Evolutionary conservation across 139 green algal species (phyloP), one percentile per base, ranked within the genome.

Genomic region (Desmodesmus armatus): DNA sequence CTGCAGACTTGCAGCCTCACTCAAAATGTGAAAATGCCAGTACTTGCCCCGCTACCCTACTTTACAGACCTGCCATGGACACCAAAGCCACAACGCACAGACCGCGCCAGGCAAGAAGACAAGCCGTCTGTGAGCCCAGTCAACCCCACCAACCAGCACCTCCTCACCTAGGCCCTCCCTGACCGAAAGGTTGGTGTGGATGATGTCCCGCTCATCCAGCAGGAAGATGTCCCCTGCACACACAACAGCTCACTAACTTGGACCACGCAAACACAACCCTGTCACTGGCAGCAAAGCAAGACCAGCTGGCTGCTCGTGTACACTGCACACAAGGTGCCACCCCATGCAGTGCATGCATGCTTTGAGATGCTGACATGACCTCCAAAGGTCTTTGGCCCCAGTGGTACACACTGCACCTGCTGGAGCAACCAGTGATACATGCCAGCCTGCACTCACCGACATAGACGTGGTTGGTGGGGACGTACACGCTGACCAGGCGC

Each of bases 181-280:
- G 35, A 99, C 96, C 3, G 91, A 94, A 7, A 99, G 87, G 79
- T 97, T 97, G 41, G 94, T 95, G 39, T 93, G 91, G 40, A 98
- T 97, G 84, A 99, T 94, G 81, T 99, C 96, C 33, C 94, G 88
- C 13, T 93, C 90, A 39, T 89, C 81, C 3, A 99, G 76, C 51
- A 99, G 83, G 78, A 97, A 98, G 27, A 98, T 92, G 89, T 99
- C 96, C 0, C 96, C 96, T 23, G 97, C 92, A 67, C 96, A 98
- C 37, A 82, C 69, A n/a, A n/a, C n/a, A n/a, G n/a, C n/a, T n/a
- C n/a, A n/a, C n/a, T n/a, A n/a, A n/a, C n/a, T n/a, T n/a, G n/a
- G n/a, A n/a, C n/a, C n/a, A n/a, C n/a, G n/a, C n/a, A n/a, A n/a
- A n/a, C n/a, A n/a, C n/a, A n/a, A n/a, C n/a, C n/a, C n/a, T n/a